Conservation (phyloP, 2,329 filamentous ascomycete genomes). For the Cordyceps fumosorosea region DNA sequence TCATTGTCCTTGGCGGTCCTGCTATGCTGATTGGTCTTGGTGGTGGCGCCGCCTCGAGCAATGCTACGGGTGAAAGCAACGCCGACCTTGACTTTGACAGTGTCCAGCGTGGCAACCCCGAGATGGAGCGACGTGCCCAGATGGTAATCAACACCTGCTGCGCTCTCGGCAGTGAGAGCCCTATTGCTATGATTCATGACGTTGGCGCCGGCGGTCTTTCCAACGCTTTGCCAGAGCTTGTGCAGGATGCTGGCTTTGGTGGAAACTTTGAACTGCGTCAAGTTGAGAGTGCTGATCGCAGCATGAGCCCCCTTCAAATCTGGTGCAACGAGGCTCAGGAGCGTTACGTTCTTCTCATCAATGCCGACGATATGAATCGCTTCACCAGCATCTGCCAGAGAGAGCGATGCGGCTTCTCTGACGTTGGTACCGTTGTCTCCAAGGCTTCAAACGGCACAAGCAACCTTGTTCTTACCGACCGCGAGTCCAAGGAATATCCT, state of each 20-base stretch:
- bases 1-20: slow-evolving; percentile 89
- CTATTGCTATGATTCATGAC: slow-evolving; percentile 95
- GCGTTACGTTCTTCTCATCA: slow-evolving; percentile 86
- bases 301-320: slow-evolving; percentile 93
- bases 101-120: slow-evolving; percentile 93
- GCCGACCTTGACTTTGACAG: slow-evolving; percentile 94
- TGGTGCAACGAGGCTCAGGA: slow-evolving; percentile 98
- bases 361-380: slow-evolving; percentile 70
- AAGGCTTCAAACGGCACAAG: slow-evolving; percentile 57
- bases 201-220: slow-evolving; percentile 82
- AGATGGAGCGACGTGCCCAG: slow-evolving; percentile 90
- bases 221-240: slow-evolving; percentile 77
- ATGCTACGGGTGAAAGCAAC: slow-evolving; percentile 78
- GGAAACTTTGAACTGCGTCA: slow-evolving; percentile 93
- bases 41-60: slow-evolving; percentile 89
- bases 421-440: slow-evolving; percentile 72
- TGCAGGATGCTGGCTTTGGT: slow-evolving; percentile 85
- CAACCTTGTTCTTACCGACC: slow-evolving; percentile 72
- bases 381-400: slow-evolving; percentile 63
- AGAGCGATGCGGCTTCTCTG: slow-evolving; percentile 87
- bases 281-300: slow-evolving; percentile 79
- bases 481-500: slow-evolving; percentile 67
- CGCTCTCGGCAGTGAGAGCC: slow-evolving; percentile 74
- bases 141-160: slow-evolving; percentile 97
- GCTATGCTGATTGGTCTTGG: slow-evolving; percentile 97